phyloP scores from a whole-genome alignment of 768 basidiomycete genomes.

The Neoboletus brunneissimus region DNA sequence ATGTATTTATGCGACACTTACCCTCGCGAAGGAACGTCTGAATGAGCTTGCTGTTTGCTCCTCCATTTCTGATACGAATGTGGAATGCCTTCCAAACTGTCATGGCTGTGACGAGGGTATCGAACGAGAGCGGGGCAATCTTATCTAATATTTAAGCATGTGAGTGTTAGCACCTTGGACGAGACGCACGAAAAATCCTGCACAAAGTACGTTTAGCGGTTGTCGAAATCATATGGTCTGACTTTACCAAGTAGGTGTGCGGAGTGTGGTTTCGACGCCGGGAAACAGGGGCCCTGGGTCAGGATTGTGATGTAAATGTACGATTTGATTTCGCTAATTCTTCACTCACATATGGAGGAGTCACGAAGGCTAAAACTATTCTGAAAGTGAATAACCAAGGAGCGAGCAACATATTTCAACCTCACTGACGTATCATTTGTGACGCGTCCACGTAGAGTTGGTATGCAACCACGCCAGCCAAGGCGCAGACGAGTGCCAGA shows the following conservation, averaged over 20 bases:
- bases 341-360: constrained; percentile 54
- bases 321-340: neutral
- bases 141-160: constrained; percentile 28
- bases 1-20: constrained; percentile 25
- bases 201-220: constrained; percentile 7
- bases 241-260: constrained; percentile 72
- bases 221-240: neutral
- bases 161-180: neutral
- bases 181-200: constrained; percentile 57
- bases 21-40: constrained; percentile 85
- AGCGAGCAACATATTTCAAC: neutral
- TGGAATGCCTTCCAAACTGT: constrained; percentile 76
- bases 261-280: constrained; percentile 78
- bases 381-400: constrained; percentile 9
- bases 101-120: constrained; percentile 78
- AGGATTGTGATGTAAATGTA: constrained; percentile 16
- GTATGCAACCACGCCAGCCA: constrained; percentile 74
- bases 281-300: constrained; percentile 70
- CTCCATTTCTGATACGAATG: constrained; percentile 72
- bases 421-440: constrained; percentile 66
- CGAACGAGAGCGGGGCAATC: constrained; percentile 81
- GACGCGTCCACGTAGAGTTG: constrained; percentile 78
- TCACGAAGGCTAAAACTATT: constrained; percentile 63
- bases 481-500: constrained; percentile 57
- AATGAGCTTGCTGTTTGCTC: constrained; percentile 74